Evolutionary conservation across 164 flowering plant genomes (phyloP).

Genomic region (Vitis rupestris): DNA sequence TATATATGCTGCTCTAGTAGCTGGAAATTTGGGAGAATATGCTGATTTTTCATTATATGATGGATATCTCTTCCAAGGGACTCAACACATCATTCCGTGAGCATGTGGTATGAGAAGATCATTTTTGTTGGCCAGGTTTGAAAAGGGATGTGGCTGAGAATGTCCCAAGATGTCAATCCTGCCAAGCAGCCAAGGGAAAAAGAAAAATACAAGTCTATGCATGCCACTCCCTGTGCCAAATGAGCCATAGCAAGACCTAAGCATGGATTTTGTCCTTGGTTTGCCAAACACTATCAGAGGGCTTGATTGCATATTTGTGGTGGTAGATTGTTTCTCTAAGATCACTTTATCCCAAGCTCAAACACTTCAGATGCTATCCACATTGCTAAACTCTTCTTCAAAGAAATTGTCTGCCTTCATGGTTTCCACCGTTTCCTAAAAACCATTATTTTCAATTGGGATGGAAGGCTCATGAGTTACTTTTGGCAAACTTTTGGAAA

Average conservation of each 20-base stretch:
- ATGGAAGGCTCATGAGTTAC: neutral
- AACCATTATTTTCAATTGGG: neutral
- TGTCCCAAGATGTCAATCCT: neutral
- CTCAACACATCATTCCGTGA: neutral
- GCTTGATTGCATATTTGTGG: neutral
- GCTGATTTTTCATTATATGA: slow-evolving; percentile 1
- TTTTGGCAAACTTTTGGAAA: neutral
- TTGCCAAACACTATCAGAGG: neutral
- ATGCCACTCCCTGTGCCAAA: neutral
- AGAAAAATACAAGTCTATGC: slow-evolving; percentile 1
- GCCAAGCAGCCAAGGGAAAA: neutral
- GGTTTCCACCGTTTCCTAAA: neutral
- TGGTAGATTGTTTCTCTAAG: no score
- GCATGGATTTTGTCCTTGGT: neutral
- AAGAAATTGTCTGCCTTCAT: neutral
- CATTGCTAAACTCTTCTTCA: neutral
- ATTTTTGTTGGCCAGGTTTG: slow-evolving; percentile 2
- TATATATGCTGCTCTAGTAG: neutral
- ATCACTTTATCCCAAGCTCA: neutral
- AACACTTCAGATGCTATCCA: neutral
- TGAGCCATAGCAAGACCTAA: neutral
- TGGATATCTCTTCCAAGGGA: slow-evolving; percentile 5
- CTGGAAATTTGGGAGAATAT: neutral
- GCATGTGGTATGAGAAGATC: neutral
- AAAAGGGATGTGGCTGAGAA: neutral